Evolutionary conservation across 2,329 filamentous ascomycete genomes (phyloP), one percentile per base, ranked within the genome.

Genomic region (Trichophyton benhamiae): DNA sequence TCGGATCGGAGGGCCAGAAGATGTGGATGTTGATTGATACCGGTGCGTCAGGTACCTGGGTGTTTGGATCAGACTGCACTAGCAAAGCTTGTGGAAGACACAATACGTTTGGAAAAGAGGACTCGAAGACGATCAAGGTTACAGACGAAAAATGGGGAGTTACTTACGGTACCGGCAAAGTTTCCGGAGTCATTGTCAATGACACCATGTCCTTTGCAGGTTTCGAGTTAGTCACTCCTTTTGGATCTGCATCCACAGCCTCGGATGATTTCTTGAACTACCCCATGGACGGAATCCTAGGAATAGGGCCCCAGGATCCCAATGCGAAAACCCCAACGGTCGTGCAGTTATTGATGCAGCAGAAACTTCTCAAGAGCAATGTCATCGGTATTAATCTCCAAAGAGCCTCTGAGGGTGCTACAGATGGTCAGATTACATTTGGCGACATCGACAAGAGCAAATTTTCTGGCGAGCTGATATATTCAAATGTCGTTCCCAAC

Each of bases 231-330:
- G 71, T 79, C 13, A 27, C 64, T 67, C 44, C 59, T 13, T 88
- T 96, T 68, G 91, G 91, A 3, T 74, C 91, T 63, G 89, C 87
- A 22, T 82, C 81, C 38, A 80, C 80, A 25, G 88, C 88, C 1
- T 90, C 88, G 0, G 74, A 83, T 59, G 85, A 94, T 65, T 95
- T 96, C 72, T 75, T 78, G 30, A 81, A 82, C 59, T 95, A 92
- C 67, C 87, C 89, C 1, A 91, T 95, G 73, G 91, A 96, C 71
- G 91, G 91, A 25, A 95, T 96, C 57, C 76, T 96, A 2, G 91
- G 90, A 3, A 76, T 95, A 25, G 87, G 88, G 15, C 84, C 86
- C 67, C 81, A 80, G 63, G 76, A 79, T 9, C 81, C 81, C 2
- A 77, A 76, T 41, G 80, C 71, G 2, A 70, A 77, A 62, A 69